Percentiles rank a stretch among this genome's conserved stretches.
phyloP scores from a whole-genome alignment of 768 basidiomycete species.

The Peribolospora baueri region DNA sequence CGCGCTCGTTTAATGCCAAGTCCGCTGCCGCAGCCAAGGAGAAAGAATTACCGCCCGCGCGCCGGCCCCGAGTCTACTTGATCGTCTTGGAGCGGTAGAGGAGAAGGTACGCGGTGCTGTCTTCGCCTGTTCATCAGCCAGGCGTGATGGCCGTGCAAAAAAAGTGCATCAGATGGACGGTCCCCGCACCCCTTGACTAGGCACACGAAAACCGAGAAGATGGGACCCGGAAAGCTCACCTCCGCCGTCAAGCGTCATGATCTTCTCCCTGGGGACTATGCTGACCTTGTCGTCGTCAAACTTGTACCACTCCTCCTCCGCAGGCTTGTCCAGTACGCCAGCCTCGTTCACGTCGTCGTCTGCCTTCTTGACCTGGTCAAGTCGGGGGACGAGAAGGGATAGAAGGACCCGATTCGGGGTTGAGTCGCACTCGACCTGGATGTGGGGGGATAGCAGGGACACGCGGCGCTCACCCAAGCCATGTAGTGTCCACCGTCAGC shows the following conservation, averaged over 20 bases:
- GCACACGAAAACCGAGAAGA: not conserved
- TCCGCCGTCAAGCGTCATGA: conserved; percentile 66
- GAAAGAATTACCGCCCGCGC: too few species aligned
- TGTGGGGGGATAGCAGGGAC: conserved; percentile 5
- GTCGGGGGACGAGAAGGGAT: not conserved
- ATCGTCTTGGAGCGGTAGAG: conserved; percentile 34
- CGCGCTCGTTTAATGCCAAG: too few species aligned
- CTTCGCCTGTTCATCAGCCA: conserved; percentile 27
- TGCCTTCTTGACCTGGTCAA: not conserved
- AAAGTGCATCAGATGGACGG: not conserved
- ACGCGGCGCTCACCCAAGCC: not conserved
- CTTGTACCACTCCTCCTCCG: conserved; percentile 49
- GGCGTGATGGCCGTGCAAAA: not conserved
- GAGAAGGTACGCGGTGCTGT: conserved; percentile 69
- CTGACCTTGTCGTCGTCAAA: conserved; percentile 89
- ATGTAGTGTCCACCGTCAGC: conserved; percentile 47
- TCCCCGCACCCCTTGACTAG: not conserved
- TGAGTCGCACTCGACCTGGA: conserved; percentile 19
- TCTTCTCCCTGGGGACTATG: conserved; percentile 57
- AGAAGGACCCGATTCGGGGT: not conserved
- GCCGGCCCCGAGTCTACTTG: conserved; percentile 1
- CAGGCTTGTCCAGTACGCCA: conserved; percentile 24
- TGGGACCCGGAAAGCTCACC: conserved; percentile 22
- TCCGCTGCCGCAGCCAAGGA: too few species aligned
- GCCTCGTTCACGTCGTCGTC: conserved; percentile 23